Evolutionary conservation across 352 stramenopile species (phyloP).

Genomic region (Globisporangium abappressorium): DNA sequence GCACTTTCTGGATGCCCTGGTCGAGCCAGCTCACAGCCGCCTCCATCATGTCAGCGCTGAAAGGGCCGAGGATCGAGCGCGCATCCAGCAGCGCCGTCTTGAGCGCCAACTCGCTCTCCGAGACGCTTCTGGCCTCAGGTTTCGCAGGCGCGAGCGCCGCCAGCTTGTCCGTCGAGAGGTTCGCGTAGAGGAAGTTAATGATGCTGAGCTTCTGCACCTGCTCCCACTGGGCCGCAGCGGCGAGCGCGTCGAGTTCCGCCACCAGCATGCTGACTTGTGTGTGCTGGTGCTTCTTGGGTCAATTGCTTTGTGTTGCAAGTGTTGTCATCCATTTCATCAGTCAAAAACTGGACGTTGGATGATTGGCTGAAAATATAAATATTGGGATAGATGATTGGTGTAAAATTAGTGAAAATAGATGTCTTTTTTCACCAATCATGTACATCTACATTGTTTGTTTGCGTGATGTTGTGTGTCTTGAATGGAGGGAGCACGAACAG

Average conservation of each 20-base stretch:
- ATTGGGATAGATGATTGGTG: not conserved
- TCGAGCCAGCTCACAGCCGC: slow-evolving; percentile 60
- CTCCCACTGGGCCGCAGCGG: slow-evolving; percentile 6
- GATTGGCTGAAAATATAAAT: not conserved
- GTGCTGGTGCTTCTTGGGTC: not conserved
- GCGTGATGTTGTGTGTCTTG: not conserved
- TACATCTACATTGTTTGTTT: not conserved
- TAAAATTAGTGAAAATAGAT: not conserved
- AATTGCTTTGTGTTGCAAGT: slow-evolving; percentile 2
- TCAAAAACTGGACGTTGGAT: not conserved
- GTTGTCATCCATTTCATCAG: not conserved
- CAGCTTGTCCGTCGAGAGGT: slow-evolving; percentile 31
- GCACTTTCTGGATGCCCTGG: slow-evolving; percentile 48
- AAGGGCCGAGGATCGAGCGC: slow-evolving; percentile 61
- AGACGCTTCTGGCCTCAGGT: not conserved
- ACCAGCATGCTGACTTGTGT: slow-evolving; percentile 24
- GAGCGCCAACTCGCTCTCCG: slow-evolving; percentile 29
- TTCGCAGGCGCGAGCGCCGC: slow-evolving; percentile 25
- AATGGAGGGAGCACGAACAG: not conserved
- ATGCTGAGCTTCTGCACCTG: slow-evolving; percentile 44
- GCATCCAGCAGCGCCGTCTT: slow-evolving; percentile 43
- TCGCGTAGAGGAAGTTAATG: slow-evolving; percentile 37
- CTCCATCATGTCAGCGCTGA: slow-evolving; percentile 55
- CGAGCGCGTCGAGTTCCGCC: slow-evolving; percentile 20
- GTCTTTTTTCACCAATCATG: not conserved